These are phyloP conservation scores for Anastatica hierochuntica DNA, from an alignment of 345 rosid genomes.

Conservation along the genomic window DNA sequence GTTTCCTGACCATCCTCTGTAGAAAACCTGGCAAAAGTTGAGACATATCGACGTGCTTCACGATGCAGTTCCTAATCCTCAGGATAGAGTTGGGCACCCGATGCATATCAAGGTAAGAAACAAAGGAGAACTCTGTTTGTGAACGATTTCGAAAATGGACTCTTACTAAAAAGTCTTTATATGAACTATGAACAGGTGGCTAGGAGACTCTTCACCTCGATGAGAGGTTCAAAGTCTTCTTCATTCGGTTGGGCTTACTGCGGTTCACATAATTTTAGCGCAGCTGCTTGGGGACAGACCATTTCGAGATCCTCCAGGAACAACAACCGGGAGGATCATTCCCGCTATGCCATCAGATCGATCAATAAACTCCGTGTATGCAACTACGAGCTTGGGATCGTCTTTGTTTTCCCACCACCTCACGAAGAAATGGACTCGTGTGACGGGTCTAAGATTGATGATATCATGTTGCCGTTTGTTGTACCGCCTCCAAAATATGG, in stretches of 20 bases:
- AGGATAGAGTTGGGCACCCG: constrained; percentile 56
- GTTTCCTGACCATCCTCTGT: constrained; percentile 1
- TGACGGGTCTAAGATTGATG: constrained; percentile 36
- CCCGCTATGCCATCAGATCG: constrained; percentile 13
- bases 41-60: constrained; percentile 43
- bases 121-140: too few species aligned
- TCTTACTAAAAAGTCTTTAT: neutral
- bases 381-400: constrained; percentile 83
- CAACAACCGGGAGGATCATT: constrained; percentile 30
- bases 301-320: constrained; percentile 31
- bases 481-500: constrained; percentile 73
- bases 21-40: constrained; percentile 91
- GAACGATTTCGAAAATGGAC: too few species aligned
- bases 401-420: constrained; percentile 66
- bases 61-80: constrained; percentile 80
- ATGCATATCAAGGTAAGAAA: constrained; percentile 67
- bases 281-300: constrained; percentile 88
- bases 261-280: constrained; percentile 89
- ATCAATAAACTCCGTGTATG: constrained; percentile 49
- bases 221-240: constrained; percentile 30
- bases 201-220: constrained; percentile 51
- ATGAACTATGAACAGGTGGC: constrained; percentile 56
- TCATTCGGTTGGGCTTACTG: constrained; percentile 86
- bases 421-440: constrained; percentile 19
- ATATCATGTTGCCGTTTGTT: constrained; percentile 56